phyloP scores from a whole-genome alignment of 148 eudicot genomes.

The Chenopodium suecicum region DNA sequence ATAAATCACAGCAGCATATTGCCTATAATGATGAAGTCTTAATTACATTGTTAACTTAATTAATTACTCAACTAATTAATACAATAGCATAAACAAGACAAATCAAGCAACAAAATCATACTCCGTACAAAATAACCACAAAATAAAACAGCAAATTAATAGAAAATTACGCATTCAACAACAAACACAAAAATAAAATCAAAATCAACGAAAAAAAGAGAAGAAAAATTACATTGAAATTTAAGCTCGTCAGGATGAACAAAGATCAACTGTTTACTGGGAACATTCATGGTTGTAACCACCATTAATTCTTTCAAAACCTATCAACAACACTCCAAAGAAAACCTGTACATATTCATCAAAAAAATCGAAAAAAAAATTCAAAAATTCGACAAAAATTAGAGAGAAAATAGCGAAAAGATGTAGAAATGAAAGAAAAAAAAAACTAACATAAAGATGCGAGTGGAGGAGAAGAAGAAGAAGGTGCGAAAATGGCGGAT shows the following conservation, averaged over 20 bases:
- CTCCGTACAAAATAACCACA: no score
- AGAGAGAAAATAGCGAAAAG: neutral
- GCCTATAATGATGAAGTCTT: no score
- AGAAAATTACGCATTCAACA: neutral
- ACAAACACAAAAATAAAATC: neutral
- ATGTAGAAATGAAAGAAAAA: neutral
- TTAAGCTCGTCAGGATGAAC: conserved; percentile 81
- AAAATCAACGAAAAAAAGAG: neutral
- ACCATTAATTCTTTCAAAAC: conserved; percentile 12
- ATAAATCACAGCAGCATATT: neutral
- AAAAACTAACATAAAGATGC: conserved; percentile 15
- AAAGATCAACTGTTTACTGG: conserved; percentile 51
- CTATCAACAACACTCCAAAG: conserved; percentile 13
- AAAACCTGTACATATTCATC: neutral
- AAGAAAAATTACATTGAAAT: conserved; percentile 51
- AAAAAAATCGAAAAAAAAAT: conserved; percentile 8
- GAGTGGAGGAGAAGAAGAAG: neutral
- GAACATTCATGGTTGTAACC: conserved; percentile 37
- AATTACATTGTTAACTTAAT: neutral
- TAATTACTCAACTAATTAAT: neutral
- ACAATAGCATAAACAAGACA: no score
- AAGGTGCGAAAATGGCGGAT: conserved; percentile 34
- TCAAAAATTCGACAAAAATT: neutral
- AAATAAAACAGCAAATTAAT: neutral
- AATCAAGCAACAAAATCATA: neutral